Conservation (phyloP, 306 rosid species). For the Lotus japonicus region DNA sequence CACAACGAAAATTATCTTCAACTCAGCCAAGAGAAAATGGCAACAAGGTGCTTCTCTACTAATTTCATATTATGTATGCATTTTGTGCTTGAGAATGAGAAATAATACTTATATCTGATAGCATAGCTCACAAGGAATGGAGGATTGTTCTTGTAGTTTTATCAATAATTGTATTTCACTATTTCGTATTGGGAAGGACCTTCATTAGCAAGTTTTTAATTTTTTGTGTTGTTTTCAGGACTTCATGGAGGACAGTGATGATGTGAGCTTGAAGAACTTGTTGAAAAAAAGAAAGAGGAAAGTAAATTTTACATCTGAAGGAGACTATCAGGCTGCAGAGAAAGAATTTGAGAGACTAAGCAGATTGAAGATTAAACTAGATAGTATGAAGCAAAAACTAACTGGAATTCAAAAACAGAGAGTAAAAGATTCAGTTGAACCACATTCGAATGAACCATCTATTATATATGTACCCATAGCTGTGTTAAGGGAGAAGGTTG, state of each 20-base stretch:
- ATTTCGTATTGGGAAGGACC: neutral
- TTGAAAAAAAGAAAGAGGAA: slow-evolving; percentile 45
- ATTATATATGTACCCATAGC: slow-evolving; percentile 73
- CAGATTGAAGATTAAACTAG: slow-evolving; percentile 43
- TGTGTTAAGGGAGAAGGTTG: slow-evolving; percentile 59
- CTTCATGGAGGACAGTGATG: slow-evolving; percentile 42
- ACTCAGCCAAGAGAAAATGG: slow-evolving; percentile 25
- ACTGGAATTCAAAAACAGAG: slow-evolving; percentile 28
- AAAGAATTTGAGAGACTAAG: slow-evolving; percentile 65
- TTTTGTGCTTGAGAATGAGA: neutral
- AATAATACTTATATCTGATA: neutral
- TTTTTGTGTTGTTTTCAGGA: slow-evolving; percentile 38
- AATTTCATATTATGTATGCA: neutral
- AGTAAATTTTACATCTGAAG: slow-evolving; percentile 27
- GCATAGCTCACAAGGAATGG: neutral
- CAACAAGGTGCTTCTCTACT: slow-evolving; percentile 39
- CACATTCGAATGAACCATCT: slow-evolving; percentile 22
- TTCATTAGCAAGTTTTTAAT: neutral
- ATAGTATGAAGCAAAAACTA: slow-evolving; percentile 44
- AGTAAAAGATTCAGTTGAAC: slow-evolving; percentile 26
- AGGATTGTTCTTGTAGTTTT: neutral
- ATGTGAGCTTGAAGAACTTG: slow-evolving; percentile 71
- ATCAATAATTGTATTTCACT: neutral
- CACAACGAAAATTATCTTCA: slow-evolving; percentile 28
- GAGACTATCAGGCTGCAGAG: slow-evolving; percentile 43